Percentiles rank a stretch among this genome's conserved stretches.
phyloP scores from a whole-genome alignment of 2,329 filamentous ascomycete genomes.

The Pezicula neosporulosa region DNA sequence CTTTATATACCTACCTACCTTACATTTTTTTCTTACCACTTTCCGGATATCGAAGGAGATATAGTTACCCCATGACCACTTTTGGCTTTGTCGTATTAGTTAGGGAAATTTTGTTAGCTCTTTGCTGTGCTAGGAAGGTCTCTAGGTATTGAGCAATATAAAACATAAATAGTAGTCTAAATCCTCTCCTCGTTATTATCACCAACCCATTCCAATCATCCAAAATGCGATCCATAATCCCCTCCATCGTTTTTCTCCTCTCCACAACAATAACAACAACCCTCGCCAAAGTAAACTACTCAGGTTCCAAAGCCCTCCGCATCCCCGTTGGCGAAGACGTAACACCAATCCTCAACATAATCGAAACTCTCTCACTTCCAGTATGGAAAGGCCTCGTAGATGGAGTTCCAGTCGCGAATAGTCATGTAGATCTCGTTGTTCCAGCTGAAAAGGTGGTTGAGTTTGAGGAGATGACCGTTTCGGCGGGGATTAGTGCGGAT shows the following conservation, averaged over 20 bases:
- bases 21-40: background rate
- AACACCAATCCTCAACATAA: slow-evolving; percentile 28
- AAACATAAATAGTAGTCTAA: background rate
- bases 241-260: background rate
- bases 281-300: slow-evolving; percentile 29
- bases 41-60: background rate
- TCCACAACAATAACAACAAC: background rate
- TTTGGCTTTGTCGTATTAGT: background rate
- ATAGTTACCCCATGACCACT: background rate
- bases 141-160: background rate
- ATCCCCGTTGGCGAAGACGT: slow-evolving; percentile 31
- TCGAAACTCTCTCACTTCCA: slow-evolving; percentile 32
- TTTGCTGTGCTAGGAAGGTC: background rate
- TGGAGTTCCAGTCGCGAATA: slow-evolving; percentile 16
- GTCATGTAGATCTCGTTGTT: slow-evolving; percentile 39
- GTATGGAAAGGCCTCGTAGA: slow-evolving; percentile 30
- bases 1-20: too few relatives aligned
- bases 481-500: slow-evolving; percentile 19
- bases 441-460: slow-evolving; percentile 32
- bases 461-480: slow-evolving; percentile 32
- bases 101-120: too few relatives aligned
- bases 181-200: background rate
- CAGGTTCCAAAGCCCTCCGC: slow-evolving; percentile 37
- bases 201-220: background rate
- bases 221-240: background rate